Base-by-base conservation (phyloP, 768 basidiomycete species). In the Panaeolus cyanescens region DNA sequence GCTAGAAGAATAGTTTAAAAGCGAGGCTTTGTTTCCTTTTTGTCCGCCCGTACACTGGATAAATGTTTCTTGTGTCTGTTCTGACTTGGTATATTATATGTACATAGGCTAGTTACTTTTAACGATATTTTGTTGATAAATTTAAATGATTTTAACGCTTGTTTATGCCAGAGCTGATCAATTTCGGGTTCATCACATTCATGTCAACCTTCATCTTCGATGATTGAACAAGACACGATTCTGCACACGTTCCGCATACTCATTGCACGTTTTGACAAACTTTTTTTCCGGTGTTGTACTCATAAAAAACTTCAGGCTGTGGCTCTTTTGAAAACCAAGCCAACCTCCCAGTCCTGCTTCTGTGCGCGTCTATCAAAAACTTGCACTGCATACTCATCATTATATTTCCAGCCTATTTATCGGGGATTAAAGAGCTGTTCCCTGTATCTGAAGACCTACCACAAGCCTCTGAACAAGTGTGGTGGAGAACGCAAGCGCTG, bases 241-340 rank as follows among this genome's bases (percentile, higher is more conserved):
- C 25, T 50, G 19, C 45, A 50, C 22, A 30, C 6, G 56, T 64
- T 82, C 20, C 79, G 83, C 39, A 72, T 84, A 39, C 75, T 77
- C 34, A 70, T 82, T 54, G 81, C 80, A 55, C 37, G 77, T 69
- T 54, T 12, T n/a, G 45, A 19, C 30, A 56, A 55, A 9, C 39
- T 33, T n/a, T 33, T 34, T 34, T 40, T 20, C 25, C 5, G 36
- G 40, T 25, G 17, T 32, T 17, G 34, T 55, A 58, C 59, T 63
- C 22, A 59, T 55, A 9, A 13, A 20, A 54, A 53, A 39, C 56
- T 37, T 33, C 45, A 86, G 84, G 84, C 83, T 9, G 65, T 86
- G 25, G 70, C 75, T 20, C 78, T 79, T 8, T 70, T 85, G 31
- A 79, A 75, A 70, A 75, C 74, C 68, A 84, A 81, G 60, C 82